Base-by-base conservation (phyloP, 2,329 filamentous ascomycete genomes). In the Alternaria angustiovoidea region DNA sequence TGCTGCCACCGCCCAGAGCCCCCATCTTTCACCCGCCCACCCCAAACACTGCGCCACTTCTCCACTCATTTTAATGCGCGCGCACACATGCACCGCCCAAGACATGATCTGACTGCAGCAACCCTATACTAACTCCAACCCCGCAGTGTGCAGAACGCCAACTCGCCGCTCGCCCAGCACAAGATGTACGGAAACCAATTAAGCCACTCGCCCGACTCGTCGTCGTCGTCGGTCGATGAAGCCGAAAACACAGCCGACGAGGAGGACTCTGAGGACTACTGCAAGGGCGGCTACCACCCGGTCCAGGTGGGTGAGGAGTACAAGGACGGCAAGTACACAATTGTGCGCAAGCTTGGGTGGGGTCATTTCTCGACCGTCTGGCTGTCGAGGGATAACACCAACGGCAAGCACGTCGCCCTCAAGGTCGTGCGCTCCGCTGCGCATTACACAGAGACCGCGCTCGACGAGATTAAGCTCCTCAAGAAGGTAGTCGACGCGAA, bases 361-460 rank as follows among this genome's bases (percentile, higher is more conserved):
- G 95, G 95, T 65, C 94, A 98, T 77, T 99, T 98, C 82, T 97
- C 94, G n/a, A 99, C 94, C 34, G 94, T 98, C 70, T 98, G 88
- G 88, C 80, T 90, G 65, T 89, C 88, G 82, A 83, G 91, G 79
- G 94, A 98, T 82, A 97, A 96, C 69, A 88, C 85, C 60, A 94
- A 89, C 61, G 89, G 90, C 76, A 97, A 96, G 82, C 95, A 99
- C 79, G 95, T 99, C 74, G 95, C 95, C 57, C 87, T 99, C 72
- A 99, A 99, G 82, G 94, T 99, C 62, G 95, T 99, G 64, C 92
- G 95, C 71, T 98, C 94, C 36, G 95, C 95, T 59, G 94, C 94
- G 62, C 95, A 99, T 84, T 99, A 99, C 81, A 98, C 95, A 69
- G 95, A 99, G 83, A 99, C 95, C 59, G 95, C 95, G 70, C 91